Evolutionary conservation across 2,329 filamentous ascomycete genomes (phyloP).

Genomic region (Colletotrichum sp.): DNA sequence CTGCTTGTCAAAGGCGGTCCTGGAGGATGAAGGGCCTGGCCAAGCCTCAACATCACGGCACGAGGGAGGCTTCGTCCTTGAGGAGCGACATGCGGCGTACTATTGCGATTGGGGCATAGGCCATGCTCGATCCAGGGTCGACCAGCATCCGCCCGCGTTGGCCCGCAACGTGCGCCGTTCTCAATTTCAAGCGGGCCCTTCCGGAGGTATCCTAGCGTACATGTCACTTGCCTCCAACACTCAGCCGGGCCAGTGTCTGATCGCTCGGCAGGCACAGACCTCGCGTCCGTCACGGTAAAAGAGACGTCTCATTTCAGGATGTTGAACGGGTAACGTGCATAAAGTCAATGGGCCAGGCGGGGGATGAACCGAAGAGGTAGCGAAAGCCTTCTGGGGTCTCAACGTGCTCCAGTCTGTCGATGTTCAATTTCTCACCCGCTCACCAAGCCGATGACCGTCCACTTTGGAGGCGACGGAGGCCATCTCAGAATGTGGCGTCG

Average conservation of each 20-base stretch:
- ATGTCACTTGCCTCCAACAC: neutral
- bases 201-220: conserved; percentile 6
- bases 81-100: neutral
- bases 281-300: conserved; percentile 4
- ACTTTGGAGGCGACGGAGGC: neutral
- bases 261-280: conserved; percentile 15
- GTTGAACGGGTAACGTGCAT: neutral
- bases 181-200: conserved; percentile 19
- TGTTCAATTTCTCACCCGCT: neutral
- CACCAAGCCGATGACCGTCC: neutral
- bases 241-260: conserved; percentile 3
- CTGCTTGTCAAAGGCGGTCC: neutral
- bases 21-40: neutral
- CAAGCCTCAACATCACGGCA: neutral
- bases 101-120: conserved; percentile 9
- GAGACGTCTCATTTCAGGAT: neutral
- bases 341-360: neutral
- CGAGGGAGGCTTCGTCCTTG: neutral
- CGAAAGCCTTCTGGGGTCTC: neutral
- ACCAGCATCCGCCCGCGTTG: conserved; percentile 17
- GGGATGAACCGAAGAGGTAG: neutral
- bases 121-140: conserved; percentile 4
- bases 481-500: neutral
- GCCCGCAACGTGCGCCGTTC: conserved; percentile 19
- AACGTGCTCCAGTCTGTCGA: neutral